A percentile compares a stretch with the other conserved stretches of the same genome.
Conservation (phyloP, 1,284 basidiomycete genomes). For the Fomes fomentarius region DNA sequence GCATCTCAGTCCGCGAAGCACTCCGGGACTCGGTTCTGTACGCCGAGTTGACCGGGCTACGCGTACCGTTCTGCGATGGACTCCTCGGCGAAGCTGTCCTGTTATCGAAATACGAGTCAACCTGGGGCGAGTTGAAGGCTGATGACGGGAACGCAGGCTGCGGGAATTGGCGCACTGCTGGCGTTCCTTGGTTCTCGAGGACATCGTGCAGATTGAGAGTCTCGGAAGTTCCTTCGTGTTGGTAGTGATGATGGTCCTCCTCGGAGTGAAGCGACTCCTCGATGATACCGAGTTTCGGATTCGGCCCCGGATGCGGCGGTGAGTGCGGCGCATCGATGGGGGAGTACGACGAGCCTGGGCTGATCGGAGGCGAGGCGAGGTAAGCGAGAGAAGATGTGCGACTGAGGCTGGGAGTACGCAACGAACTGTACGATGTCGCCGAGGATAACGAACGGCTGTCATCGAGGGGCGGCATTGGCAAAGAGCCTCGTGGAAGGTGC, state of each 20-base stretch:
- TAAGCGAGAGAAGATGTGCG: conserved; percentile 32
- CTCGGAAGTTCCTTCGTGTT: conserved; percentile 11
- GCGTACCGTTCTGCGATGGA: too few relatives aligned
- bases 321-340: conserved; percentile 22
- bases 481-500: conserved; percentile 28
- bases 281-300: conserved; percentile 27
- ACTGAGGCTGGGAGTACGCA: conserved; percentile 37
- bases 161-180: neutral
- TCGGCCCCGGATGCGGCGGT: conserved; percentile 8
- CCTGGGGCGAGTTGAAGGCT: too few relatives aligned
- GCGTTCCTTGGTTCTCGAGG: neutral
- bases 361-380: conserved; percentile 38
- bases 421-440: conserved; percentile 19
- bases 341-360: conserved; percentile 32
- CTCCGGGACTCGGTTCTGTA: neutral
- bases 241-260: conserved; percentile 22
- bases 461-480: conserved; percentile 28
- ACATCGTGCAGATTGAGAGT: conserved; percentile 15
- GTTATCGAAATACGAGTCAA: neutral
- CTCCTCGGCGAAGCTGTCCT: neutral
- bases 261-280: conserved; percentile 25
- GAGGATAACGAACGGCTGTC: conserved; percentile 45
- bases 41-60: neutral
- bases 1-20: neutral
- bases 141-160: neutral